These are phyloP conservation scores for Suaeda aralocaspica DNA, from an alignment of 148 eudicot genomes.

Conservation along the genomic window DNA sequence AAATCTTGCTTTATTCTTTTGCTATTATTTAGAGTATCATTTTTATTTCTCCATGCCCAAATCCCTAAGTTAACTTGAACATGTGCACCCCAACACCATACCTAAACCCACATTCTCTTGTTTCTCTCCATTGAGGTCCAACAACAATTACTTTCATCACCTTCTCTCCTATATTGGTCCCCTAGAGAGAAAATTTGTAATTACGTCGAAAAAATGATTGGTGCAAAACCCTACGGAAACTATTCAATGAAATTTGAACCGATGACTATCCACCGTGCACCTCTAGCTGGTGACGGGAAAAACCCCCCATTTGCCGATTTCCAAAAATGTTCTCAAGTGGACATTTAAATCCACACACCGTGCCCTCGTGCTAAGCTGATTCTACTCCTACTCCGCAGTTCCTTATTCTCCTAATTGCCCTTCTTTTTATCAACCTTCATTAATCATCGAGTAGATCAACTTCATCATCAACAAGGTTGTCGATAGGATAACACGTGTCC, in stretches of 20 bases:
- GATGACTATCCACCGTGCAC: neutral
- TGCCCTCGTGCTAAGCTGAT: neutral
- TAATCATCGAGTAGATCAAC: constrained; percentile 10
- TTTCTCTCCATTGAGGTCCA: neutral
- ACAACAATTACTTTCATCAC: neutral
- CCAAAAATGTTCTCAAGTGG: neutral
- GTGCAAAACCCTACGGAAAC: neutral
- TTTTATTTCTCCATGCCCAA: neutral
- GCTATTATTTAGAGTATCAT: neutral
- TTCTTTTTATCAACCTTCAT: neutral
- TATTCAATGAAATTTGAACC: neutral
- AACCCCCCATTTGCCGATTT: neutral
- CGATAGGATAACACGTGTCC: constrained; percentile 79
- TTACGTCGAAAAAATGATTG: neutral
- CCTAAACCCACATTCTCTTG: constrained; percentile 12
- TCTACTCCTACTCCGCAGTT: neutral
- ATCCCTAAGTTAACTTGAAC: constrained; percentile 7
- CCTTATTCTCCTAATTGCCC: neutral
- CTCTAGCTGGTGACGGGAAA: neutral
- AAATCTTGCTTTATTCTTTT: neutral
- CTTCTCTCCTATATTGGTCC: neutral
- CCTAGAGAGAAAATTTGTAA: neutral
- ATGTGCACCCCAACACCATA: constrained; percentile 3
- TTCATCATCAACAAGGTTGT: constrained; percentile 34
- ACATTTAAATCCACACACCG: neutral